phyloP scores from a whole-genome alignment of 2,329 filamentous ascomycete species.

The Alternaria novae-zelandiae region DNA sequence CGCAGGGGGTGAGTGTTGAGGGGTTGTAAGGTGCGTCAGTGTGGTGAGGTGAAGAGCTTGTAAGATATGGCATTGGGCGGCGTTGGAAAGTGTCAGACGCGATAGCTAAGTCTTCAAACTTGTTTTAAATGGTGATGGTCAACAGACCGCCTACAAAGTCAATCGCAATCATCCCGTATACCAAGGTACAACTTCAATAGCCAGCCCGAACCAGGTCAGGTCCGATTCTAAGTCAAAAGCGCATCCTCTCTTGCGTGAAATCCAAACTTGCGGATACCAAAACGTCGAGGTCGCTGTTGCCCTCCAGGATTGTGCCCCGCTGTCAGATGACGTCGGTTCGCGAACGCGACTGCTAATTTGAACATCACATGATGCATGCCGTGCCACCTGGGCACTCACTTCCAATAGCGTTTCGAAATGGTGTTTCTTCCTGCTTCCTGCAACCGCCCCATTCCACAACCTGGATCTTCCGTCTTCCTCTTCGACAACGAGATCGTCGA shows the following conservation, averaged over 20 bases:
- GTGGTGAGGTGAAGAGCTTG: too few species aligned
- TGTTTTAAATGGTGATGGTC: background rate
- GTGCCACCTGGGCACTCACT: background rate
- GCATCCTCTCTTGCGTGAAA: background rate
- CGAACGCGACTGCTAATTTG: background rate
- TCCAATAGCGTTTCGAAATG: background rate
- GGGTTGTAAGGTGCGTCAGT: constrained; percentile 6
- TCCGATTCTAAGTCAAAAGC: background rate
- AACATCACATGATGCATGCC: background rate
- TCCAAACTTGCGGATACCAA: background rate
- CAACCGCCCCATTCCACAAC: background rate
- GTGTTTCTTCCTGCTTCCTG: background rate
- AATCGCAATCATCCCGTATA: background rate
- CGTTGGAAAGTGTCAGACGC: background rate
- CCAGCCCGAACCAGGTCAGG: background rate
- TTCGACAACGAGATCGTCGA: background rate
- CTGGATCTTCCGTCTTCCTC: background rate
- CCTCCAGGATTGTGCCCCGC: background rate
- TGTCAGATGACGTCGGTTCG: background rate
- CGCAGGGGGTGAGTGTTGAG: constrained; percentile 6
- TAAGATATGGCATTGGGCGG: background rate
- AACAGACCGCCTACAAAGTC: background rate
- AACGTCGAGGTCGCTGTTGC: background rate
- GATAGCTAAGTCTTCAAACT: background rate
- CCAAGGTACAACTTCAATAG: too few species aligned